Conservation (phyloP, 352 stramenopile species). For the Globisporangium emineosum region DNA sequence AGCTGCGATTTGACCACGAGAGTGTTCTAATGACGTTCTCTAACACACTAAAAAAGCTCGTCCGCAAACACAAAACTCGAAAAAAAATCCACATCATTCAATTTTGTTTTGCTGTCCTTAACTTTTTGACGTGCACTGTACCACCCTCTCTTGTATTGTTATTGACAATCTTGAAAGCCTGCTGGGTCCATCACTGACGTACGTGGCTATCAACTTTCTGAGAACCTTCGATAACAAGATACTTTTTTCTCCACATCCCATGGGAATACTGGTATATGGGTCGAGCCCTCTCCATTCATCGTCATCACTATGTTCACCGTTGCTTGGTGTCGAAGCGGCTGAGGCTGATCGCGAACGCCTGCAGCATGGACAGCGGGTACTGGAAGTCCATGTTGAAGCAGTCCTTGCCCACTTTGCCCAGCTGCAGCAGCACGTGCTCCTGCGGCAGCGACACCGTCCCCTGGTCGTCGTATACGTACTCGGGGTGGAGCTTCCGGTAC, state of each 20-base stretch:
- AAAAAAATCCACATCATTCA: no score
- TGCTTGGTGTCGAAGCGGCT: slow-evolving; percentile 91
- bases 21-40: no score
- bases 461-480: slow-evolving; percentile 80
- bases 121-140: no score
- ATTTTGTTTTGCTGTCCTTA: no score
- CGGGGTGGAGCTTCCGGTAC: slow-evolving; percentile 66
- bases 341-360: slow-evolving; percentile 92
- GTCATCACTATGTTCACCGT: slow-evolving; percentile 28
- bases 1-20: no score
- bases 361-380: slow-evolving; percentile 90
- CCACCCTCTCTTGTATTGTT: background rate
- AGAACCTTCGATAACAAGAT: background rate
- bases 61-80: no score
- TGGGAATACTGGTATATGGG: no score
- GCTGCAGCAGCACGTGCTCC: slow-evolving; percentile 80
- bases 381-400: slow-evolving; percentile 95
- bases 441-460: slow-evolving; percentile 80
- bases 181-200: background rate
- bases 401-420: slow-evolving; percentile 88
- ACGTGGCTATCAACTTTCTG: background rate
- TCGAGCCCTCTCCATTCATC: no score
- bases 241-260: background rate
- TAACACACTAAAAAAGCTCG: no score
- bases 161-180: background rate